These are phyloP conservation scores for Clitocybe nebularis DNA, from an alignment of 1,284 basidiomycete genomes.

Conservation along the genomic window DNA sequence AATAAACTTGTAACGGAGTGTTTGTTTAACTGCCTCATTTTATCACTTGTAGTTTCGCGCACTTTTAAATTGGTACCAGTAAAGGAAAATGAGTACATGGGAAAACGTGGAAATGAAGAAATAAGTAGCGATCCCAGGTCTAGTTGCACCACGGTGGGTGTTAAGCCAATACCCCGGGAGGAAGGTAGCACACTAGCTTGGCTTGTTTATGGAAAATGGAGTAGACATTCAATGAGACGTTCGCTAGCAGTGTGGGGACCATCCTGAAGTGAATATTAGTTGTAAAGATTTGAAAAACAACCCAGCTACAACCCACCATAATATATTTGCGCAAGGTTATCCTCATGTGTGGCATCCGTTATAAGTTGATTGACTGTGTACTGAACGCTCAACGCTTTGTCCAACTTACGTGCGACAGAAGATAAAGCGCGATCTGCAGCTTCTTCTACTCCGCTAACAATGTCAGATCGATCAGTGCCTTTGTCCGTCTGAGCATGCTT, in stretches of 20 bases:
- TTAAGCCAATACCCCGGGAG: no score
- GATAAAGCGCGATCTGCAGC: conserved; percentile 87
- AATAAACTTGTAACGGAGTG: no score
- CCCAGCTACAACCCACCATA: conserved; percentile 43
- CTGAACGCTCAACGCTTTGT: conserved; percentile 83
- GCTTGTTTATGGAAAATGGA: no score
- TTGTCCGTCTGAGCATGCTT: conserved; percentile 49
- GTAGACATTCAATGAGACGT: neutral
- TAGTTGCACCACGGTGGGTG: no score
- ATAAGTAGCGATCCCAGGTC: no score
- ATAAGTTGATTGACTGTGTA: conserved; percentile 94
- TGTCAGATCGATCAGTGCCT: conserved; percentile 22
- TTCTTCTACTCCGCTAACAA: conserved; percentile 65
- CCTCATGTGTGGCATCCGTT: conserved; percentile 79
- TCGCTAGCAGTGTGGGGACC: conserved; percentile 19
- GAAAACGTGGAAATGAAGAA: no score
- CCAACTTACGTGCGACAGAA: conserved; percentile 78
- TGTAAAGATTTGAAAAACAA: neutral
- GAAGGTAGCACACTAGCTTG: no score
- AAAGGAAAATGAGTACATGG: no score
- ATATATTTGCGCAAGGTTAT: conserved; percentile 80
- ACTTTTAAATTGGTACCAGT: no score
- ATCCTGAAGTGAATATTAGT: conserved; percentile 16
- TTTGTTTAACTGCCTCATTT: no score
- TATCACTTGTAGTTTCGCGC: no score